Evolutionary conservation across 305 asterid species (phyloP).

Genomic region (Fraxinus ornus): DNA sequence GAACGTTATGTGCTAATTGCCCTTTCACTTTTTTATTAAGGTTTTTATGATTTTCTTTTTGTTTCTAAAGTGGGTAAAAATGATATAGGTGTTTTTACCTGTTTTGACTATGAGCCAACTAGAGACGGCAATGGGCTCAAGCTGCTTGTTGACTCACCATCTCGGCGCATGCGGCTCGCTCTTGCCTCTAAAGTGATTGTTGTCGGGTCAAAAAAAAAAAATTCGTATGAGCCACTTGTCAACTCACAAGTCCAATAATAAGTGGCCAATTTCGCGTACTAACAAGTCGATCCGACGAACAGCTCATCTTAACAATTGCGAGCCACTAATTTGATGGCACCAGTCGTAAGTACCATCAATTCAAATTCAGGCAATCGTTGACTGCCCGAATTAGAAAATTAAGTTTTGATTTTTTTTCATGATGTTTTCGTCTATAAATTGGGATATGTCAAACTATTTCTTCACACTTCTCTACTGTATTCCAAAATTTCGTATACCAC

Average conservation of each 20-base stretch:
- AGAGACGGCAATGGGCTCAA: neutral
- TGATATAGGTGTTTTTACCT: neutral
- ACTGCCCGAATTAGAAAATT: neutral
- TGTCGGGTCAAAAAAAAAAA: neutral
- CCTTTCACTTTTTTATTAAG: too few species aligned
- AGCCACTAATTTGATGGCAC: neutral
- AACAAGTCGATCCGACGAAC: neutral
- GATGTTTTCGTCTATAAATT: neutral
- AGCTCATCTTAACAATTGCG: neutral
- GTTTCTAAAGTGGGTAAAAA: neutral
- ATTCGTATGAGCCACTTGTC: neutral
- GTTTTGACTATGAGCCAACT: neutral
- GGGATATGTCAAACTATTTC: neutral
- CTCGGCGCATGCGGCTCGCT: neutral
- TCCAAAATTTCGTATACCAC: neutral
- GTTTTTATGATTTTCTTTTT: too few species aligned
- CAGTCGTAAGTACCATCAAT: neutral
- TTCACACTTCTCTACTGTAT: neutral
- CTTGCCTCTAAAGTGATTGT: neutral
- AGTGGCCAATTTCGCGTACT: neutral
- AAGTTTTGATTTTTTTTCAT: neutral
- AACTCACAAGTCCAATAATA: neutral
- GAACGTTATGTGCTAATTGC: too few species aligned
- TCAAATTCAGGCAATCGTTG: neutral
- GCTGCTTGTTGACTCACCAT: neutral